Base-by-base conservation (phyloP, 148 eudicot species). In the Silene conica region DNA sequence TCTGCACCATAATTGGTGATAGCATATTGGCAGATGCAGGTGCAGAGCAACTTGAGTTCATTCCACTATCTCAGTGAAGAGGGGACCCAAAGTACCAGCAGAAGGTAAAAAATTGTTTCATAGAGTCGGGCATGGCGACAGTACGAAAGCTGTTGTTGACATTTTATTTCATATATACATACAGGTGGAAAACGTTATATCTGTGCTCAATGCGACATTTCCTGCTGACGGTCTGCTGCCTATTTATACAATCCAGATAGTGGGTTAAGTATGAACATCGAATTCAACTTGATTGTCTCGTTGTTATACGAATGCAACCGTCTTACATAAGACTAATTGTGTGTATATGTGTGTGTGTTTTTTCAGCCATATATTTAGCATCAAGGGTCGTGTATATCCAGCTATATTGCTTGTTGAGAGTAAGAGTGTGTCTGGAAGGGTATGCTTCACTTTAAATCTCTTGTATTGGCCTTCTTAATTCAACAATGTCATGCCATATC, bases 11-110 rank as follows among this genome's bases (percentile, higher is more conserved):
- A 48, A 5, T 48, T 48, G 99, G 96, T 67, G 86, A 90, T 19
- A 90, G 97, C 82, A 89, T 96, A 76, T 81, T 96, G 74, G 99
- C 99, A 60, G 99, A 96, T 90, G 90, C 99, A 80, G 99, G 89
- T 78, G 92, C 97, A 26, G 99, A 96, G 84, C 97, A 92, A 84
- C 85, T 96, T 77, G 99, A 96, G 79, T 96, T 96, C 80, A 96
- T 96, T 78, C 97, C 95, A 55, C 97, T 96, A 61, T 92, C 99
- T 61, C 97, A 96, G 75, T 87, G 99, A 80, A 96, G 92, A 31
- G 99, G 99, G 69, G 87, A 96, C 25, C 96, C 92, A 56, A 92
- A 96, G 80, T 96, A 96, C 87, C 99, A 92, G 83, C 87, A 83
- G 80, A 96, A 92, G 96, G 99, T 96, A 74, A 60, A 63, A 9